Evolutionary conservation across 164 flowering plant species (phyloP).

Genomic region (Dillenia suffruticosa): DNA sequence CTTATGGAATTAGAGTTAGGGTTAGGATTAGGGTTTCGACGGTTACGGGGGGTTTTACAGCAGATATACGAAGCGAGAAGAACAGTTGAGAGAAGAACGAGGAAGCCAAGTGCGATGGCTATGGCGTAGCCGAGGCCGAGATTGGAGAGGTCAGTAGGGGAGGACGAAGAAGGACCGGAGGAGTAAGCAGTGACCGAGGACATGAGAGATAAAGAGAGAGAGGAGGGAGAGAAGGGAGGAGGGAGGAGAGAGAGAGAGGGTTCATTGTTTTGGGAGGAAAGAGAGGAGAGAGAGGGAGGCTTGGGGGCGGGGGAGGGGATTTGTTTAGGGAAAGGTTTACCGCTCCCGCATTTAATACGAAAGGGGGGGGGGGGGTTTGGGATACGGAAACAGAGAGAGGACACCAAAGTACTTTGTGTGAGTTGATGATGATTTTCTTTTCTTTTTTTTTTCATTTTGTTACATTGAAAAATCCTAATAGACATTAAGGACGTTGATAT

Average conservation of each 20-base stretch:
- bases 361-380: too few relatives aligned
- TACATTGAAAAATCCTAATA: too few relatives aligned
- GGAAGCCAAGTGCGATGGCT: constrained; percentile 51
- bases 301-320: too few relatives aligned
- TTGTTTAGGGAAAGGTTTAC: too few relatives aligned
- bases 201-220: constrained; percentile 15
- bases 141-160: constrained; percentile 23
- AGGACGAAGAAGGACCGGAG: constrained; percentile 13
- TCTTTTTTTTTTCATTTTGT: too few relatives aligned
- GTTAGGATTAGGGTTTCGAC: constrained; percentile 6
- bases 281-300: constrained; percentile 3
- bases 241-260: constrained; percentile 2
- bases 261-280: neutral
- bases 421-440: too few relatives aligned
- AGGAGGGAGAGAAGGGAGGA: neutral
- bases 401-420: too few relatives aligned
- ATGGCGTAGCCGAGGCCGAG: constrained; percentile 57
- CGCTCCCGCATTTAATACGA: too few relatives aligned
- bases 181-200: constrained; percentile 13
- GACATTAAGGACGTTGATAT: too few relatives aligned
- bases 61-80: constrained; percentile 56
- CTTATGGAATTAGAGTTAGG: neutral
- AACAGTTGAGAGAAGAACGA: constrained; percentile 48
- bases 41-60: constrained; percentile 34
- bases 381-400: too few relatives aligned